A percentile compares a stretch with the other conserved stretches of the same genome.
These are phyloP conservation scores for Fraxinus americana DNA, from an alignment of 257 asterid genomes.

Conservation along the genomic window DNA sequence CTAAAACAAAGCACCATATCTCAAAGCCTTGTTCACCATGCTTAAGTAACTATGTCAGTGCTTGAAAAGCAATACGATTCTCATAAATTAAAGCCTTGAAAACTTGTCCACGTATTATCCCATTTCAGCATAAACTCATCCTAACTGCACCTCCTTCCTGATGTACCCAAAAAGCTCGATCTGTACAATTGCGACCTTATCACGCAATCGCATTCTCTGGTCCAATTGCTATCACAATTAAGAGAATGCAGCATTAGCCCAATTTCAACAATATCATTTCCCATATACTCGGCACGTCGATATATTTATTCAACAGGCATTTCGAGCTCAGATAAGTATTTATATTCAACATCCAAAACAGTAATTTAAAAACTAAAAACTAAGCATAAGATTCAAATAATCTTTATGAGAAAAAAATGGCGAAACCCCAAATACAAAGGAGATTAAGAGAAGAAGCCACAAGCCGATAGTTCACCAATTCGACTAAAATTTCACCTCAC, in stretches of 20 bases:
- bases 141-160: neutral
- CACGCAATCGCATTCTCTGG: too few species aligned
- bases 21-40: neutral
- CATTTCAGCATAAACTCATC: neutral
- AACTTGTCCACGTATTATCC: neutral
- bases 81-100: neutral
- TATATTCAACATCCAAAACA: neutral
- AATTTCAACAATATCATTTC: neutral
- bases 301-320: neutral
- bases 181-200: too few species aligned
- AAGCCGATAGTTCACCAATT: neutral
- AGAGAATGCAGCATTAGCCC: neutral
- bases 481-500: neutral
- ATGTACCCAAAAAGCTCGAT: too few species aligned
- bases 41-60: neutral
- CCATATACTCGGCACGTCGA: neutral
- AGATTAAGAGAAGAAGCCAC: neutral
- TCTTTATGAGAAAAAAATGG: neutral
- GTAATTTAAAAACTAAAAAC: too few species aligned
- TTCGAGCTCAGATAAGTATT: neutral
- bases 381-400: neutral
- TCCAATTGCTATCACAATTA: too few species aligned
- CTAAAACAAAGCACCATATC: neutral
- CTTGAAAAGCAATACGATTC: neutral
- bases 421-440: neutral